Evolutionary conservation across 179 eudicot species (phyloP).

Genomic region (Amaranthus tricolor): DNA sequence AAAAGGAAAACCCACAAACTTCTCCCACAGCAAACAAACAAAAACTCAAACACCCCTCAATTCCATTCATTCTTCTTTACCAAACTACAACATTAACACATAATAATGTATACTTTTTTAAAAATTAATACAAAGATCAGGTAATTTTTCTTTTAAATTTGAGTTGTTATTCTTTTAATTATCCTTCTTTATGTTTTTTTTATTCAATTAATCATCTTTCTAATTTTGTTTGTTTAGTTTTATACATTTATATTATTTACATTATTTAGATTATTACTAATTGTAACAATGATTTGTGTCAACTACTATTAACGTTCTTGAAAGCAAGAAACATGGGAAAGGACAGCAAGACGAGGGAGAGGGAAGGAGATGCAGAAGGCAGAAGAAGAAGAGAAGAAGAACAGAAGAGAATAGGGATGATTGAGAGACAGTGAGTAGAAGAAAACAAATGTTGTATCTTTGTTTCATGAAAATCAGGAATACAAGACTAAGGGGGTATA

Average conservation of each 20-base stretch:
- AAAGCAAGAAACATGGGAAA: too few relatives aligned
- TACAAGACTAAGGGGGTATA: too few relatives aligned
- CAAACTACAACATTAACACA: constrained; percentile 12
- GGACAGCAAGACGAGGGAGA: too few relatives aligned
- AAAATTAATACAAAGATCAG: constrained; percentile 20
- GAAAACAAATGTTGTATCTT: too few relatives aligned
- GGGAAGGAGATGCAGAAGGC: too few relatives aligned
- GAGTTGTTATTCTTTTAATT: constrained; percentile 13
- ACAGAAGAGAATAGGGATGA: too few relatives aligned
- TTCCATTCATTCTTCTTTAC: constrained; percentile 8
- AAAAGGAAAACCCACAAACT: too few relatives aligned
- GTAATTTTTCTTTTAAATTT: constrained; percentile 18
- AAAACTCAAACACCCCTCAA: constrained; percentile 21
- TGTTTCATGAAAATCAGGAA: too few relatives aligned
- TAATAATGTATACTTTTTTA: constrained; percentile 4
- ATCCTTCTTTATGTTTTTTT: constrained; percentile 10
- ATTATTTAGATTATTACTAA: constrained; percentile 19
- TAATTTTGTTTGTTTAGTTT: constrained; percentile 7
- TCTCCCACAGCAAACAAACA: constrained; percentile 14
- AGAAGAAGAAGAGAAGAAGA: too few relatives aligned
- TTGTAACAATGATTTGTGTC: too few relatives aligned
- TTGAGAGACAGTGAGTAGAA: too few relatives aligned
- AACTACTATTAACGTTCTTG: too few relatives aligned
- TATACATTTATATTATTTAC: constrained; percentile 18
- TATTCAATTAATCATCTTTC: not conserved